These are phyloP conservation scores for Coemansia sp. DNA, from an alignment of 192 early-diverging fungal genomes.

Conservation along the genomic window DNA sequence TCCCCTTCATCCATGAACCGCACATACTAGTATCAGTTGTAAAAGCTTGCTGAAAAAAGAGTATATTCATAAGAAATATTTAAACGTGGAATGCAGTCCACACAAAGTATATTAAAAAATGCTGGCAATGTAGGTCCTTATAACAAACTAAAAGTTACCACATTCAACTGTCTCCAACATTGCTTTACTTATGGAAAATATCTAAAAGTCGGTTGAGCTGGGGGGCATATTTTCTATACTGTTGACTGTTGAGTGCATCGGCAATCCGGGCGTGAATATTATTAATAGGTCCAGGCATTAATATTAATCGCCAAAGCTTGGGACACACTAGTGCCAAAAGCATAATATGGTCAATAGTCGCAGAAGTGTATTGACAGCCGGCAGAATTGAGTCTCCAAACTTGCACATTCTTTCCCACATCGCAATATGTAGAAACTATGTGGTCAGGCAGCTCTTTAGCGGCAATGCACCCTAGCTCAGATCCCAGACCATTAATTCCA, in stretches of 20 bases:
- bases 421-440: background rate
- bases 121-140: too few species aligned
- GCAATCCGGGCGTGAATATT: background rate
- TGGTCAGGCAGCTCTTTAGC: background rate
- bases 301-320: background rate
- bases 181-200: background rate
- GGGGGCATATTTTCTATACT: background rate
- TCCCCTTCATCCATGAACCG: too few species aligned
- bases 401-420: background rate
- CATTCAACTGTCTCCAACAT: too few species aligned
- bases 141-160: too few species aligned
- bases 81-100: too few species aligned
- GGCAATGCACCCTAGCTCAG: background rate
- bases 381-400: too few species aligned
- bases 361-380: too few species aligned
- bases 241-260: background rate
- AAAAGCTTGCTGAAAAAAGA: too few species aligned
- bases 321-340: background rate
- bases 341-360: background rate
- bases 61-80: too few species aligned
- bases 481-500: background rate
- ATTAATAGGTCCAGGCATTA: background rate
- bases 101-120: too few species aligned
- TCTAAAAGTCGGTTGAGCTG: conserved; percentile 2
- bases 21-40: too few species aligned